phyloP scores from a whole-genome alignment of 257 asterid species.

The Penstemon newberryi region DNA sequence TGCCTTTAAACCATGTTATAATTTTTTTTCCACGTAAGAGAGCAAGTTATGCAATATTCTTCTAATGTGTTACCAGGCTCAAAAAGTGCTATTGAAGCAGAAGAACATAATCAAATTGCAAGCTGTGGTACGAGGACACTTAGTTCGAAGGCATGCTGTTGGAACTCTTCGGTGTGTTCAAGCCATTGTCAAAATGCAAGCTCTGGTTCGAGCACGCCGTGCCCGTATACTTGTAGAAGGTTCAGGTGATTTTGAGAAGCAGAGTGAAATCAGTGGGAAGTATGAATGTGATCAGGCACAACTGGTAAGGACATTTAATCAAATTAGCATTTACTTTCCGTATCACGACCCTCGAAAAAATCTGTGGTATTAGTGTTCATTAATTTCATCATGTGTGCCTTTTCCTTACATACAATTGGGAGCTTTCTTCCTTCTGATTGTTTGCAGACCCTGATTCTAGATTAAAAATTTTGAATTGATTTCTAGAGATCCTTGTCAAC shows the following conservation, averaged over 20 bases:
- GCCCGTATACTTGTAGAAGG: conserved; percentile 37
- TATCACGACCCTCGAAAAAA: no score
- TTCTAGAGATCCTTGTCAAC: neutral
- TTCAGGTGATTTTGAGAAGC: conserved; percentile 29
- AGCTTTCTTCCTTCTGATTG: no score
- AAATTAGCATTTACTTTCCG: no score
- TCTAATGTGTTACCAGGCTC: conserved; percentile 61
- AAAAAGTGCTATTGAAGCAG: conserved; percentile 50
- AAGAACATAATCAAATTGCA: conserved; percentile 67
- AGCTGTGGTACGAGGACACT: conserved; percentile 93
- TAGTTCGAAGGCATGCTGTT: conserved; percentile 81
- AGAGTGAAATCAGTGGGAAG: no score
- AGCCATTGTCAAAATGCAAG: conserved; percentile 90
- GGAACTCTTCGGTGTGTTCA: conserved; percentile 94
- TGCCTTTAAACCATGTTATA: conserved; percentile 24
- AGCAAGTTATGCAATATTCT: conserved; percentile 20
- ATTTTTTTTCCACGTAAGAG: conserved; percentile 19
- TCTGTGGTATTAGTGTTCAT: no score
- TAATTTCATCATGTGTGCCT: no score
- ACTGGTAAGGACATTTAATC: conserved; percentile 29
- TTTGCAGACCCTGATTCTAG: neutral
- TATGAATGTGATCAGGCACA: no score
- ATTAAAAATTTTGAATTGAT: neutral
- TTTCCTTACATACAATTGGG: no score
- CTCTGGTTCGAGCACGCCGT: conserved; percentile 75